phyloP scores from a whole-genome alignment of 176 grass and related monocot genomes.

The Alloteropsis semialata region DNA sequence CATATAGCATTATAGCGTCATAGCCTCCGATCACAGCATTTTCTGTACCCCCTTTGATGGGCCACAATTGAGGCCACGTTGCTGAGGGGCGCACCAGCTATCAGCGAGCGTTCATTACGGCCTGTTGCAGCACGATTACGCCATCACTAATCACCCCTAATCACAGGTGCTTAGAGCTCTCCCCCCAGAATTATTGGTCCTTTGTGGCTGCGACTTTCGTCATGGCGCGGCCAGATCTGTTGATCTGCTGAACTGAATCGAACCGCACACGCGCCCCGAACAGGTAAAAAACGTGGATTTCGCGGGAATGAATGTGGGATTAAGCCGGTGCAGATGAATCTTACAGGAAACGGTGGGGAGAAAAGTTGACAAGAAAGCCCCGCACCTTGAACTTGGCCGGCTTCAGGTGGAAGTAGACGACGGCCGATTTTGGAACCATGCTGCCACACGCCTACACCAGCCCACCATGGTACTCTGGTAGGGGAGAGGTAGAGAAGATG shows the following conservation, averaged over 20 bases:
- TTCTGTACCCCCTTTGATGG: background rate
- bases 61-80: background rate
- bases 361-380: background rate
- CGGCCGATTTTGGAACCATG: slow-evolving; percentile 18
- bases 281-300: background rate
- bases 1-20: too few species aligned
- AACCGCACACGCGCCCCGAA: background rate
- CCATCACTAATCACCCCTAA: background rate
- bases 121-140: background rate
- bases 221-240: background rate
- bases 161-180: too few species aligned
- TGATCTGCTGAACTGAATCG: background rate
- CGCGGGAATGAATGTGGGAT: background rate
- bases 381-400: slow-evolving; percentile 68
- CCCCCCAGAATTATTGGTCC: background rate
- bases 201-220: background rate
- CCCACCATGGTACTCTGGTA: too few species aligned
- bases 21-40: background rate
- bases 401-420: slow-evolving; percentile 57
- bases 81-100: background rate
- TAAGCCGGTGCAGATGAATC: background rate
- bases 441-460: too few species aligned
- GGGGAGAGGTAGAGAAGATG: too few species aligned
- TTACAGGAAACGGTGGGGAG: background rate
- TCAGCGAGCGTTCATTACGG: background rate